phyloP scores from a whole-genome alignment of 2,329 filamentous ascomycete species.

The Lachnellula cervina region DNA sequence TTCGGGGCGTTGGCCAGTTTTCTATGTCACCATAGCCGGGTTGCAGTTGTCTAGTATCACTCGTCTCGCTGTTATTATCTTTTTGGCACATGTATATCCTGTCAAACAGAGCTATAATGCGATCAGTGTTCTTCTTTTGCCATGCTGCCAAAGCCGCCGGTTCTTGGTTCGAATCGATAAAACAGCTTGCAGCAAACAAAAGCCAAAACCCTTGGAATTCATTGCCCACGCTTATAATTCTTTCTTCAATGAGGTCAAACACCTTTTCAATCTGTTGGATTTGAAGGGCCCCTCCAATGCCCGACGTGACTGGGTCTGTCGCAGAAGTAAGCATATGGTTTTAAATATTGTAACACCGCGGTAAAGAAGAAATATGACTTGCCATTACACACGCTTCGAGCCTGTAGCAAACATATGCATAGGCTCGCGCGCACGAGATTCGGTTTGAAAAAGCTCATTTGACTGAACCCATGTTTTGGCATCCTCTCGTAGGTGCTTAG shows the following conservation, averaged over 20 bases:
- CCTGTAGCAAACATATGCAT: background rate
- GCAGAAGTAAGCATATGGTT: background rate
- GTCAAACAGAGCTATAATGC: background rate
- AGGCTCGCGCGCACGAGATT: background rate
- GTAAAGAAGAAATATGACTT: background rate
- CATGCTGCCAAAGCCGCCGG: background rate
- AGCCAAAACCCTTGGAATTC: background rate
- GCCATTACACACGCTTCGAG: background rate
- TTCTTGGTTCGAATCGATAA: background rate
- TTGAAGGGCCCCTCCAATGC: background rate
- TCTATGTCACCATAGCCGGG: background rate
- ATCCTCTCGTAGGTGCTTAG: background rate
- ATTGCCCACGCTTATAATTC: background rate
- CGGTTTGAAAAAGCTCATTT: background rate
- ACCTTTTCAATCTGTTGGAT: background rate
- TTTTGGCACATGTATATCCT: background rate
- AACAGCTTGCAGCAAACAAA: background rate
- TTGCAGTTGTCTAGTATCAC: background rate
- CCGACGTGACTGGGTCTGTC: background rate
- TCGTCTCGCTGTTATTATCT: background rate
- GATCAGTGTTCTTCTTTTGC: background rate
- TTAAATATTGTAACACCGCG: background rate
- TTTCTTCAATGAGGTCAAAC: background rate
- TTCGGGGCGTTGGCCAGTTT: background rate
- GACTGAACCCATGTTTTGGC: background rate